These are phyloP conservation scores for Myriosclerotinia scirpicola DNA, from an alignment of 2,329 filamentous ascomycete species.

Conservation along the genomic window DNA sequence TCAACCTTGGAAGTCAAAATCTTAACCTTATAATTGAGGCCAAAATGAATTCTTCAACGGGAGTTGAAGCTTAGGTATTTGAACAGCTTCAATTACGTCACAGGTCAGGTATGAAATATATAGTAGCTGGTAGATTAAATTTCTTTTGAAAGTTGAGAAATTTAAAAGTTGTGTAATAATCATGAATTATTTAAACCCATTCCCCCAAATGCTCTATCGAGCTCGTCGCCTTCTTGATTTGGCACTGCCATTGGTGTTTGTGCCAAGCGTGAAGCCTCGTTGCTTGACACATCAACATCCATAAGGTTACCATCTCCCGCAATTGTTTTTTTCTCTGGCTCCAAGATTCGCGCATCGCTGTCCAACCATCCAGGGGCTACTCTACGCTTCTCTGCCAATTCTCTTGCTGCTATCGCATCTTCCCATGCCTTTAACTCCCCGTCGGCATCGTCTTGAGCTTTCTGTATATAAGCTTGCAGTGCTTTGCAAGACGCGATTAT, in stretches of 20 bases:
- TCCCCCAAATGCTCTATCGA: constrained; percentile 54
- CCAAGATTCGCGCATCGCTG: constrained; percentile 66
- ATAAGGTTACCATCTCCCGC: constrained; percentile 33
- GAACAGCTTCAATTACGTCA: constrained; percentile 16
- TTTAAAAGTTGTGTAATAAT: background rate
- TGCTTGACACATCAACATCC: constrained; percentile 39
- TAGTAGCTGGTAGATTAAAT: constrained; percentile 1
- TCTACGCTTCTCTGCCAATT: constrained; percentile 76
- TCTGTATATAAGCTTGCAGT: constrained; percentile 72
- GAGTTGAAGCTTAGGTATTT: constrained; percentile 8
- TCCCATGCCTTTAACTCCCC: constrained; percentile 69
- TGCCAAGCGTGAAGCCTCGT: constrained; percentile 37
- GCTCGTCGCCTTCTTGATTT: constrained; percentile 50
- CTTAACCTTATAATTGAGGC: constrained; percentile 25
- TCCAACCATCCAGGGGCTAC: constrained; percentile 81
- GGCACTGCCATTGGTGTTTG: constrained; percentile 44
- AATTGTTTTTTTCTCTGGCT: constrained; percentile 58
- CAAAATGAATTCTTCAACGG: too few relatives aligned
- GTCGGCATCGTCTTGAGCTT: constrained; percentile 67
- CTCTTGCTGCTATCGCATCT: constrained; percentile 60
- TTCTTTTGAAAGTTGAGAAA: background rate
- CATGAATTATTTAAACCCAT: constrained; percentile 43
- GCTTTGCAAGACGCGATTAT: constrained; percentile 80
- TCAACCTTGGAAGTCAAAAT: constrained; percentile 13
- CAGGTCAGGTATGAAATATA: background rate